phyloP scores from a whole-genome alignment of 2,329 filamentous ascomycete genomes.

The Chrysoporthe cubensis region DNA sequence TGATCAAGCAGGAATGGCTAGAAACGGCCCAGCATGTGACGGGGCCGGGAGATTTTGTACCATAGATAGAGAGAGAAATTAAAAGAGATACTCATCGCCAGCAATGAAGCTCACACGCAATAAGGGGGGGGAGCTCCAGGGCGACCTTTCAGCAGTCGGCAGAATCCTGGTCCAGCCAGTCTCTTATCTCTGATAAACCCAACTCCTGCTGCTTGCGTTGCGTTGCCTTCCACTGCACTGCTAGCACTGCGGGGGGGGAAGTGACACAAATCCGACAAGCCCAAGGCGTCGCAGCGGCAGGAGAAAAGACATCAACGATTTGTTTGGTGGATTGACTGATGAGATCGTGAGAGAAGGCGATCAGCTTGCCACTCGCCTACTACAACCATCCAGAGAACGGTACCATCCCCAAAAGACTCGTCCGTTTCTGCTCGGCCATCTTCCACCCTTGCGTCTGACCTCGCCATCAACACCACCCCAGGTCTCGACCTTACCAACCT shows the following conservation, averaged over 20 bases:
- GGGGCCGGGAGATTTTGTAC: not conserved
- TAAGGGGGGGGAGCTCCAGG: not conserved
- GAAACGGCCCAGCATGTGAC: not conserved
- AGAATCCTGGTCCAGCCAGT: not conserved
- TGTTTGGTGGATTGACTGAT: not conserved
- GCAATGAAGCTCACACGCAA: not conserved
- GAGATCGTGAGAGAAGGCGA: not conserved
- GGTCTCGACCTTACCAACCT: constrained; percentile 9
- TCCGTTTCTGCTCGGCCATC: constrained; percentile 6
- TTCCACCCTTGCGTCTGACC: constrained; percentile 14
- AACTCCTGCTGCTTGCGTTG: constrained; percentile 1
- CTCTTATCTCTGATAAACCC: constrained; percentile 11
- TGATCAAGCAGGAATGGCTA: not conserved
- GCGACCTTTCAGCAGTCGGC: not conserved
- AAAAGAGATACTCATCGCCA: not conserved
- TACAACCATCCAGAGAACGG: not conserved
- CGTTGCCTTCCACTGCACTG: not conserved
- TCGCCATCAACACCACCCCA: constrained; percentile 10
- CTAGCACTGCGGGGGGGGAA: constrained; percentile 2
- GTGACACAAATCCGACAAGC: constrained; percentile 11
- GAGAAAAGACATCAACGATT: constrained; percentile 4
- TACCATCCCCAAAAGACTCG: not conserved
- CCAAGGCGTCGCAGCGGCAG: not conserved
- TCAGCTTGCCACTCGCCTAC: not conserved
- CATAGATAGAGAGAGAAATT: not conserved